Percentiles rank a stretch among this genome's conserved stretches.
Evolutionary conservation across 345 rosid species (phyloP).

Genomic region (Populus davidiana): DNA sequence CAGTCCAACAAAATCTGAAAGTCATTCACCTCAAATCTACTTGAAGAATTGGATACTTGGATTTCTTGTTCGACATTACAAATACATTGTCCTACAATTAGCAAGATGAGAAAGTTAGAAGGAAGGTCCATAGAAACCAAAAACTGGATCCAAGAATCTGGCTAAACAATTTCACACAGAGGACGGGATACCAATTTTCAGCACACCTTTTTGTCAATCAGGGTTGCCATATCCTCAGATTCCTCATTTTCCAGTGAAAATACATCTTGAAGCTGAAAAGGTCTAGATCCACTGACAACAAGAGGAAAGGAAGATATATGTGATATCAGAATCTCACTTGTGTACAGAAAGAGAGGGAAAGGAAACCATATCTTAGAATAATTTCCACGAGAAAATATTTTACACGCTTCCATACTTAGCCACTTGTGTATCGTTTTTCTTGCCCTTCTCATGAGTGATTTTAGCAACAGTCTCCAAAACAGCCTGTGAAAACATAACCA

Average conservation of each 20-base stretch:
- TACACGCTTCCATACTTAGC: conserved; percentile 48
- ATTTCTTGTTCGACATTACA: conserved; percentile 97
- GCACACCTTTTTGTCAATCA: conserved; percentile 89
- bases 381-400: conserved; percentile 6
- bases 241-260: conserved; percentile 92
- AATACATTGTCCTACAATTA: conserved; percentile 77
- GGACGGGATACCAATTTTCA: background rate
- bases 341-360: background rate
- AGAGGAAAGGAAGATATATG: background rate
- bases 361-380: background rate
- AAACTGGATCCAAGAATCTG: background rate
- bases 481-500: conserved; percentile 55
- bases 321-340: background rate
- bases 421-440: conserved; percentile 75
- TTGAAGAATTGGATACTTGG: conserved; percentile 96
- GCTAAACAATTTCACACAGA: background rate
- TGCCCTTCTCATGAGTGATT: conserved; percentile 78
- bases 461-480: conserved; percentile 91
- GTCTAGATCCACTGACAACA: conserved; percentile 59
- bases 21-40: conserved; percentile 81
- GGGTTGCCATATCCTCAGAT: conserved; percentile 77
- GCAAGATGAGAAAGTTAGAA: conserved; percentile 3
- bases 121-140: background rate
- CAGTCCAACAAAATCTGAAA: conserved; percentile 4
- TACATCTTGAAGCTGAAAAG: conserved; percentile 90